Base-by-base conservation (phyloP, 2,329 filamentous ascomycete genomes). In the Fragosphaeria purpurea region DNA sequence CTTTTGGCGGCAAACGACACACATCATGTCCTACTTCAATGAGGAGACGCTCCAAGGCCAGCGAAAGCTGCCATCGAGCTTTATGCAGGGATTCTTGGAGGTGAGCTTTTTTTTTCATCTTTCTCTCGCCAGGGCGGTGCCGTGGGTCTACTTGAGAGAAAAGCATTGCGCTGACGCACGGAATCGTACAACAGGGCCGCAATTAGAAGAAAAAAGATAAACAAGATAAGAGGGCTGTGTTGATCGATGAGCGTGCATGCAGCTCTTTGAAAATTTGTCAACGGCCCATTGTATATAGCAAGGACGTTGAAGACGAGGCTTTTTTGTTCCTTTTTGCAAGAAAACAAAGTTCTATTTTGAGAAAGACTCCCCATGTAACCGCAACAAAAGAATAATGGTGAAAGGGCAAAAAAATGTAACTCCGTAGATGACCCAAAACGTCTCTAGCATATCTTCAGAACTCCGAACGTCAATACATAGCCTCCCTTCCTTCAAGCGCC, bases 1-100 rank as follows among this genome's bases (percentile, higher is more conserved):
- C 74, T 98, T 86, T 77, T 98, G 93, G 93, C 95, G 96, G 72
- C 93, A 98, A 71, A 77, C 90, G 55, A 86, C 86, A 57, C 93
- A 98, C 68, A 79, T 98, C 60, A 88, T 98, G 79, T 89, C 93
- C 62, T 98, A 95, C 71, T 98, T 97, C 78, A 83, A 90, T 65
- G 78, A 83, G 61, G 90, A 97, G 69, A 79, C 77, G 68, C 79
- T 80, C 65, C 72, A 88, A 82, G 75, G 88, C 81, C 67, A 85
- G 75, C 67, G 88, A 60, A 82, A 80, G 66, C 71, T 96, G 70
- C 91, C 91, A 40, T 81, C 81, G 62, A 93, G 80, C 74, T 98
- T 98, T 73, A 94, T 98, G 73, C 79, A 83, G 60, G 88, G 88
- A 46, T 98, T 98, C 75, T 75, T 98, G 62, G 88, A 97, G 86